Percentiles rank a stretch among this genome's conserved stretches.
phyloP scores from a whole-genome alignment of 2,329 filamentous ascomycete genomes.

The Cladosporium sp. region DNA sequence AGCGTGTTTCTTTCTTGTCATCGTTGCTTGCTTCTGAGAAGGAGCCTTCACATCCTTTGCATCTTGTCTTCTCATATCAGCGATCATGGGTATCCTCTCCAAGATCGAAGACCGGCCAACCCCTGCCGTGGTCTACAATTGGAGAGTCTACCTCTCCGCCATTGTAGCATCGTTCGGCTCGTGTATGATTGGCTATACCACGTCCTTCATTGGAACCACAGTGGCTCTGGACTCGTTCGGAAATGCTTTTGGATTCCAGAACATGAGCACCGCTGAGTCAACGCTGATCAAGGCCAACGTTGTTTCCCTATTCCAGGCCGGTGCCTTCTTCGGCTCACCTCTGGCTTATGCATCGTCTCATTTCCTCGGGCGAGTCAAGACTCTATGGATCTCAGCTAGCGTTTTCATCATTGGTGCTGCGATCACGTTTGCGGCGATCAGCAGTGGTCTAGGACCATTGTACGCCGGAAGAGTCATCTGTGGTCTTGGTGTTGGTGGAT shows the following conservation, averaged over 20 bases:
- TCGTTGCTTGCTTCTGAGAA: neutral
- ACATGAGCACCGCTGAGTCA: conserved; percentile 1
- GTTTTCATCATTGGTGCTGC: conserved; percentile 65
- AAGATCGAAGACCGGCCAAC: conserved; percentile 38
- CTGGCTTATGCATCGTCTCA: conserved; percentile 46
- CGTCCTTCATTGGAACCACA: conserved; percentile 71
- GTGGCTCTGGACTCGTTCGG: conserved; percentile 63
- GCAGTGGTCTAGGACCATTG: conserved; percentile 46
- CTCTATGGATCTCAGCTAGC: conserved; percentile 54
- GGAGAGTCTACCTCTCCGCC: conserved; percentile 49
- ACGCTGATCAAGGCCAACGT: conserved; percentile 50
- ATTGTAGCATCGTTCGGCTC: conserved; percentile 49
- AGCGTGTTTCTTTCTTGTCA: neutral
- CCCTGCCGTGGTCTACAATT: conserved; percentile 52
- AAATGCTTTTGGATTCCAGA: conserved; percentile 58
- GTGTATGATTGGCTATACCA: conserved; percentile 60
- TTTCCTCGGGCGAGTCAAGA: conserved; percentile 62
- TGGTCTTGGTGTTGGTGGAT: conserved; percentile 49
- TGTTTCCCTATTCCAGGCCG: conserved; percentile 64
- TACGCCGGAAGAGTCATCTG: conserved; percentile 50
- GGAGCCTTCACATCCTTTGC: neutral
- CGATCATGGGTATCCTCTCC: conserved; percentile 9
- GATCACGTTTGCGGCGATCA: conserved; percentile 52
- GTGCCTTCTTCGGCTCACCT: conserved; percentile 62
- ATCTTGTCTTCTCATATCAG: neutral